These are phyloP conservation scores for Solanum dulcamara DNA, from an alignment of 257 asterid genomes.

Conservation along the genomic window DNA sequence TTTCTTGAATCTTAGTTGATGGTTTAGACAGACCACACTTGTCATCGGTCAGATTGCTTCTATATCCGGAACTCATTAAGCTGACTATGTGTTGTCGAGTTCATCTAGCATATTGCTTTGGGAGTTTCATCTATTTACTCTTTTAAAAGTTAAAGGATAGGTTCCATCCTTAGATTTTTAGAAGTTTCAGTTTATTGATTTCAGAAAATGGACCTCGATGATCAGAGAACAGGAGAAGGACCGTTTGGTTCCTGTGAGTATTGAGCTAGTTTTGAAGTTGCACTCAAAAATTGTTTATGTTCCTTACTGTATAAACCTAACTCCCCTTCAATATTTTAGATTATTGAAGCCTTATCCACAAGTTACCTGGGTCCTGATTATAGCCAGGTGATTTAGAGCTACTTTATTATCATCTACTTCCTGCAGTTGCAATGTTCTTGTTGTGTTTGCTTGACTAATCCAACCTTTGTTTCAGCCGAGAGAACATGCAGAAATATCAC, in stretches of 20 bases:
- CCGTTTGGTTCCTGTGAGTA: conserved; percentile 83
- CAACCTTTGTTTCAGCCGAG: conserved; percentile 46
- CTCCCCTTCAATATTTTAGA: conserved; percentile 13
- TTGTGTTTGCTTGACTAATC: conserved; percentile 10
- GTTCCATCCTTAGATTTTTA: background rate
- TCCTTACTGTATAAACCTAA: background rate
- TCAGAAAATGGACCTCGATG: conserved; percentile 92
- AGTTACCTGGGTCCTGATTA: conserved; percentile 94
- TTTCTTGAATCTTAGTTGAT: background rate
- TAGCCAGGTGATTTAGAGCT: conserved; percentile 56
- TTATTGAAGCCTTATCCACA: conserved; percentile 78
- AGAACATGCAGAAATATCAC: conserved; percentile 54
- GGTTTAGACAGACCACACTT: background rate
- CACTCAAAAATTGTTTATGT: background rate
- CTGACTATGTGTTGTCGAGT: background rate
- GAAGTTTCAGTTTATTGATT: conserved; percentile 6
- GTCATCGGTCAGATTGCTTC: background rate
- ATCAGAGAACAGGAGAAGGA: conserved; percentile 89
- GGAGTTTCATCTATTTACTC: background rate
- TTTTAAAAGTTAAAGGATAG: background rate
- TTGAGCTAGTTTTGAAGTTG: background rate
- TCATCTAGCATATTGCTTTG: background rate
- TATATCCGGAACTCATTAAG: background rate
- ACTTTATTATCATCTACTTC: background rate
- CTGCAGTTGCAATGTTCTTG: background rate